These are phyloP conservation scores for Phaffomyces thermotolerans DNA, from an alignment of 805 yeast species.

Conservation along the genomic window DNA sequence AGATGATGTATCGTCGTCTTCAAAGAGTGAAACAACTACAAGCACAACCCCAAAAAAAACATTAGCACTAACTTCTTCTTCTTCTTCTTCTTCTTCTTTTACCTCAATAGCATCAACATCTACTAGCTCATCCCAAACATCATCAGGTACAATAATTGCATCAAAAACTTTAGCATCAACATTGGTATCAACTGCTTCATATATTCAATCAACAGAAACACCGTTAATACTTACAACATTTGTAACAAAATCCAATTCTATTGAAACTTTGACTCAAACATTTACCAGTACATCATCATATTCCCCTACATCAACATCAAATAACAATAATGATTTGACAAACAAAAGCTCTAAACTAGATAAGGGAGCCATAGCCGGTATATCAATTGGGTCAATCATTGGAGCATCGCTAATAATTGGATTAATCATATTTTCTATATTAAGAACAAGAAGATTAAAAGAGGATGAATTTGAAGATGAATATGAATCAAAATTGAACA, in stretches of 20 bases:
- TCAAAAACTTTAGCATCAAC: constrained; percentile 8
- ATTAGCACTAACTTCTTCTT: too few species aligned
- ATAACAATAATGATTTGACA: background rate
- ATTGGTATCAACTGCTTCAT: constrained; percentile 6
- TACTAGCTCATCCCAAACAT: background rate
- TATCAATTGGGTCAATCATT: constrained; percentile 45
- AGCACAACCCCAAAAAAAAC: background rate
- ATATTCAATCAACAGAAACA: constrained; percentile 9
- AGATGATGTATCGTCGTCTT: constrained; percentile 10
- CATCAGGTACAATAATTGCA: background rate
- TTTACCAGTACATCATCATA: too few species aligned
- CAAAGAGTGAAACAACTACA: constrained; percentile 13
- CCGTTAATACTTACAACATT: constrained; percentile 14
- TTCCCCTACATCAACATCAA: constrained; percentile 5
- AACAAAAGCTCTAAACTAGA: constrained; percentile 2
- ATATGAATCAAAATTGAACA: constrained; percentile 39
- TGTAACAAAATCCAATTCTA: constrained; percentile 9
- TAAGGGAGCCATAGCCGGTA: constrained; percentile 53
- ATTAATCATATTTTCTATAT: constrained; percentile 10
- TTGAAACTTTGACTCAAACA: constrained; percentile 7
- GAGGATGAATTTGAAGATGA: constrained; percentile 13
- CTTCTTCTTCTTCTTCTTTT: background rate
- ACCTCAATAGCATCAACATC: background rate
- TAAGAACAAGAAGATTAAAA: constrained; percentile 5
- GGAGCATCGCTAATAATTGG: constrained; percentile 34